These are phyloP conservation scores for Tetrapyrgos nigripes DNA, from an alignment of 1,284 basidiomycete genomes.

Conservation along the genomic window DNA sequence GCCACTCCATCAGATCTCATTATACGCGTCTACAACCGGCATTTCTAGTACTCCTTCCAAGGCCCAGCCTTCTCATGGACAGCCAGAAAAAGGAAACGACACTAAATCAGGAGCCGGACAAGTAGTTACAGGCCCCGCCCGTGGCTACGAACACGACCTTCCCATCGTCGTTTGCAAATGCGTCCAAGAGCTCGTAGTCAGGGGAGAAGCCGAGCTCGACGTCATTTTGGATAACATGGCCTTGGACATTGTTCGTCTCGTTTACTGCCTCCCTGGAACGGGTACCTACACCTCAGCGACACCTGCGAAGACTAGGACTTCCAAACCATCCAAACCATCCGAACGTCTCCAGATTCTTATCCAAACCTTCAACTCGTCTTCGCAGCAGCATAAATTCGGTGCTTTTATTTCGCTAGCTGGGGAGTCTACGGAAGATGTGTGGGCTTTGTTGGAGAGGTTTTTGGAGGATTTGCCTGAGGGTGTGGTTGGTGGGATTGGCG, in stretches of 20 bases:
- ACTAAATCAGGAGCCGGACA: neutral
- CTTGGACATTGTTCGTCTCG: too few species aligned
- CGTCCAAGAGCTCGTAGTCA: slow-evolving; percentile 55
- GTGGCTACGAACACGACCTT: slow-evolving; percentile 57
- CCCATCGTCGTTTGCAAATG: slow-evolving; percentile 62
- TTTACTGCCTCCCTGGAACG: too few species aligned
- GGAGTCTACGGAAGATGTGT: slow-evolving; percentile 63
- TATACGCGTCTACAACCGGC: slow-evolving; percentile 52
- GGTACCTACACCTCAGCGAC: too few species aligned
- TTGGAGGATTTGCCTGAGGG: slow-evolving; percentile 61
- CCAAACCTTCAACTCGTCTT: slow-evolving; percentile 34
- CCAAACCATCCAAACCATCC: slow-evolving; percentile 28
- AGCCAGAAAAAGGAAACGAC: neutral
- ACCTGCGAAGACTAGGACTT: neutral
- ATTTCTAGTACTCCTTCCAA: slow-evolving; percentile 44
- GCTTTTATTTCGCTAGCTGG: slow-evolving; percentile 46
- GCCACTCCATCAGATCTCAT: slow-evolving; percentile 49
- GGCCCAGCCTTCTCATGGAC: neutral
- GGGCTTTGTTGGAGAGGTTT: slow-evolving; percentile 64
- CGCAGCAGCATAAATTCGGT: slow-evolving; percentile 33
- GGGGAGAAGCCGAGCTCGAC: neutral
- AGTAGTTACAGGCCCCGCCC: neutral
- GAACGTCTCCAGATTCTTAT: slow-evolving; percentile 41
- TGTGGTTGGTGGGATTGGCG: slow-evolving; percentile 52
- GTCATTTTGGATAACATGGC: slow-evolving; percentile 21